Percentiles rank a stretch among this genome's conserved stretches.
Evolutionary conservation across 495 filamentous ascomycete species (phyloP).

Genomic region (Lasiosphaeriaceae sp.): DNA sequence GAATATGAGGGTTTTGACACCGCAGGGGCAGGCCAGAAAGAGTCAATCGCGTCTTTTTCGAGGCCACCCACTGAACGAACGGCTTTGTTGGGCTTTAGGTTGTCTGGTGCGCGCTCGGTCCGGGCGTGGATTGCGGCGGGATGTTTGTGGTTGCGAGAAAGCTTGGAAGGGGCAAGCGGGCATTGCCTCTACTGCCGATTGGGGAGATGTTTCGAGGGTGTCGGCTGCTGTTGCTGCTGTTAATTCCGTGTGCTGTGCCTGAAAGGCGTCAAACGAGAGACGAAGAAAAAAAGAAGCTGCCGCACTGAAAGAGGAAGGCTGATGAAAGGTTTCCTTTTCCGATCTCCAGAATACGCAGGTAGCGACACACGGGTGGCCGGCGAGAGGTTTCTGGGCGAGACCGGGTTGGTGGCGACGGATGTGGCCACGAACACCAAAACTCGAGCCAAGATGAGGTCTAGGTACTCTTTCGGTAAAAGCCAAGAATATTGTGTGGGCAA

Average conservation of each 20-base stretch:
- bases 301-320: background rate
- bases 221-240: background rate
- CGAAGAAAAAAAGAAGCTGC: constrained; percentile 10
- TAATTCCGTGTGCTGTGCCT: background rate
- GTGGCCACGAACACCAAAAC: constrained; percentile 16
- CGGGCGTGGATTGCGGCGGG: background rate
- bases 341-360: background rate
- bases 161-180: constrained; percentile 5
- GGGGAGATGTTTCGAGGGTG: background rate
- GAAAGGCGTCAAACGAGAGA: constrained; percentile 12
- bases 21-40: no score
- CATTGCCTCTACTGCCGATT: constrained; percentile 6
- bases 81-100: no score
- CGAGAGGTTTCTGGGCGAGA: constrained; percentile 1
- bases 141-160: background rate
- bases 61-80: no score
- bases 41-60: no score
- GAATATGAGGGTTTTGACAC: no score
- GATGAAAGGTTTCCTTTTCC: no score
- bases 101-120: no score
- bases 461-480: constrained; percentile 2
- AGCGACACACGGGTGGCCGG: background rate
- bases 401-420: constrained; percentile 1
- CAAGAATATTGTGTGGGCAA: background rate
- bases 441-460: constrained; percentile 1